Conservation (phyloP, 345 rosid species). For the Cardamine chenopodiifolia region DNA sequence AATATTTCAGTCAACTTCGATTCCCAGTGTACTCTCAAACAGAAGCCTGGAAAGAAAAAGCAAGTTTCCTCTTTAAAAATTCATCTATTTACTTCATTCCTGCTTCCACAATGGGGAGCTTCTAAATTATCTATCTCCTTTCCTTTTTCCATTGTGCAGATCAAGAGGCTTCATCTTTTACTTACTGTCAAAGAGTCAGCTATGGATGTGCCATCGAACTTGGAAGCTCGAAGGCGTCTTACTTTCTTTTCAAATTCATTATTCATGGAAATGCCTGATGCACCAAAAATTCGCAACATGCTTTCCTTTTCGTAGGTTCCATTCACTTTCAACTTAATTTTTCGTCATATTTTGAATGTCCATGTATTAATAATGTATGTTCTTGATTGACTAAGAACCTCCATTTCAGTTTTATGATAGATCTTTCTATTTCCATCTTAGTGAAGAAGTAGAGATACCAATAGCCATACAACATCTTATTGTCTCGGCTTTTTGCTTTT, state of each 20-base stretch:
- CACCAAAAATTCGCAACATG: conserved; percentile 68
- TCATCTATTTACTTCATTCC: conserved; percentile 12
- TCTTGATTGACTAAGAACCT: conserved; percentile 1
- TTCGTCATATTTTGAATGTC: neutral
- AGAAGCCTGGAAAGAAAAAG: conserved; percentile 67
- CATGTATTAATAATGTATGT: conserved; percentile 9
- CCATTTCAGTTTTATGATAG: neutral
- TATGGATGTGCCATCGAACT: conserved; percentile 65
- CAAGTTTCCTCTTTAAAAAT: conserved; percentile 29
- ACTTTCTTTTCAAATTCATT: conserved; percentile 65
- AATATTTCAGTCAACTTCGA: conserved; percentile 48
- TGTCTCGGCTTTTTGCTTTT: conserved; percentile 24
- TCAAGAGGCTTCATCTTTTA: conserved; percentile 58
- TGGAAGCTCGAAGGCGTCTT: conserved; percentile 72
- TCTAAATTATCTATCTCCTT: conserved; percentile 26
- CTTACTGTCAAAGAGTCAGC: conserved; percentile 70
- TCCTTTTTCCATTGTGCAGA: conserved; percentile 40
- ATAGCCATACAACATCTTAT: neutral
- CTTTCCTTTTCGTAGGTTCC: conserved; percentile 60
- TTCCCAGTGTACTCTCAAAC: conserved; percentile 53
- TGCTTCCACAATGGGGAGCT: neutral
- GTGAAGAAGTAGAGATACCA: neutral
- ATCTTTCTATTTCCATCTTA: neutral
- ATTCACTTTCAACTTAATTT: conserved; percentile 8
- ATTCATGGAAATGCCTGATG: conserved; percentile 72